These are phyloP conservation scores for Pisolithus microcarpus DNA, from an alignment of 768 basidiomycete genomes.

Conservation along the genomic window DNA sequence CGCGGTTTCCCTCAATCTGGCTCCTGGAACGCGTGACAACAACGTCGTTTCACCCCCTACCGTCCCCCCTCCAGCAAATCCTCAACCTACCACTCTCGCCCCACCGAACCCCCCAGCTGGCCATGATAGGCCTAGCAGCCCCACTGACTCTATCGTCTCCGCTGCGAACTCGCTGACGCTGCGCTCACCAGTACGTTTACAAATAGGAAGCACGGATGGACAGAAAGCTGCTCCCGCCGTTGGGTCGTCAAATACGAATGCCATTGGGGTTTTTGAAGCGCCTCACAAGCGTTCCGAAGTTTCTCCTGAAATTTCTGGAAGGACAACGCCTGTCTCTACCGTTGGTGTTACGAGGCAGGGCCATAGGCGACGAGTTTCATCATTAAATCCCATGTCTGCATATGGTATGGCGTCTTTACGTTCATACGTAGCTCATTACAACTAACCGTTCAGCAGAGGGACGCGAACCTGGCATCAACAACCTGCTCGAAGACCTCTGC, in stretches of 20 bases:
- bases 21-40: constrained; percentile 38
- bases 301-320: constrained; percentile 67
- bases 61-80: constrained; percentile 9
- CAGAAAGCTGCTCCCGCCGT: constrained; percentile 88
- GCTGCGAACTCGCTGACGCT: constrained; percentile 58
- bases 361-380: constrained; percentile 41
- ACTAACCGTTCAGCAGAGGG: constrained; percentile 50
- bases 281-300: constrained; percentile 61
- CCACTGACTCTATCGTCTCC: constrained; percentile 77
- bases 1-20: constrained; percentile 49
- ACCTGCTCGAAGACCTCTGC: constrained; percentile 84
- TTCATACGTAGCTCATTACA: background rate
- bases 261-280: constrained; percentile 73
- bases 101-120: constrained; percentile 12
- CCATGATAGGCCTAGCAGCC: constrained; percentile 63
- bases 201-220: constrained; percentile 64
- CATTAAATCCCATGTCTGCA: constrained; percentile 56
- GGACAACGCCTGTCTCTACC: constrained; percentile 68
- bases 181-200: constrained; percentile 52
- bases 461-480: constrained; percentile 83
- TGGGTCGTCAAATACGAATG: constrained; percentile 79
- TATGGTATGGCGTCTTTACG: constrained; percentile 45
- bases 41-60: constrained; percentile 17
- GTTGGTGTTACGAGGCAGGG: constrained; percentile 47
- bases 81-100: constrained; percentile 15